A percentile compares a stretch with the other conserved stretches of the same genome.
phyloP scores from a whole-genome alignment of 1,284 basidiomycete genomes.

The Rhodotorula mucilaginosa region DNA sequence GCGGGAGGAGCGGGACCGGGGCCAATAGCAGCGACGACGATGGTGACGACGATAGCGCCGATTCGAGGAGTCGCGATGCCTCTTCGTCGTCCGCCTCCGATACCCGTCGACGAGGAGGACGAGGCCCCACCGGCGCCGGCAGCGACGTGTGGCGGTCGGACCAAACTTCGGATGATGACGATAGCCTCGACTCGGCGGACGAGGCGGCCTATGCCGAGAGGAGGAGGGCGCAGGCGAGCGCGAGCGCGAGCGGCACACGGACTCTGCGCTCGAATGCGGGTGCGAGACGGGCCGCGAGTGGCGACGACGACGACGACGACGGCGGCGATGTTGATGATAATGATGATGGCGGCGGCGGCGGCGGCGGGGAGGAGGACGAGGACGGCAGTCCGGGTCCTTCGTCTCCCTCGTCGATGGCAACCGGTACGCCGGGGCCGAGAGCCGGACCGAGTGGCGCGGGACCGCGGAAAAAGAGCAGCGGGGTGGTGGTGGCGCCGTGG shows the following conservation, averaged over 20 bases:
- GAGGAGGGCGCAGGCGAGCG: background rate
- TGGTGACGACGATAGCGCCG: background rate
- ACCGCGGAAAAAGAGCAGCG: background rate
- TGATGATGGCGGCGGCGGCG: no score
- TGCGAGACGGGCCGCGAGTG: no score
- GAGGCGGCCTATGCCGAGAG: background rate
- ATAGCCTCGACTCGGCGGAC: background rate
- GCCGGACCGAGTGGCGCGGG: background rate
- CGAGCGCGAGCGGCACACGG: background rate
- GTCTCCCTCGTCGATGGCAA: background rate
- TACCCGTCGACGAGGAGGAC: no score
- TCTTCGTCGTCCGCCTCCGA: background rate
- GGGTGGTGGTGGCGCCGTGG: constrained; percentile 9
- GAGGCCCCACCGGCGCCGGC: background rate
- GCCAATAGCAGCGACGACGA: background rate
- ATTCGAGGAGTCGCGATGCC: background rate
- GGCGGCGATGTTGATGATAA: no score
- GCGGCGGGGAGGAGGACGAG: no score
- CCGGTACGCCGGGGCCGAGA: background rate
- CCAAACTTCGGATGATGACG: background rate
- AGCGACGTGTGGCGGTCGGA: constrained; percentile 2
- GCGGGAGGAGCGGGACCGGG: background rate
- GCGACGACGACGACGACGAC: no score
- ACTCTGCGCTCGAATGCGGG: no score
- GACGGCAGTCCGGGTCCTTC: background rate